These are phyloP conservation scores for Ceriops zippeliana DNA, from an alignment of 345 rosid species.

Conservation along the genomic window DNA sequence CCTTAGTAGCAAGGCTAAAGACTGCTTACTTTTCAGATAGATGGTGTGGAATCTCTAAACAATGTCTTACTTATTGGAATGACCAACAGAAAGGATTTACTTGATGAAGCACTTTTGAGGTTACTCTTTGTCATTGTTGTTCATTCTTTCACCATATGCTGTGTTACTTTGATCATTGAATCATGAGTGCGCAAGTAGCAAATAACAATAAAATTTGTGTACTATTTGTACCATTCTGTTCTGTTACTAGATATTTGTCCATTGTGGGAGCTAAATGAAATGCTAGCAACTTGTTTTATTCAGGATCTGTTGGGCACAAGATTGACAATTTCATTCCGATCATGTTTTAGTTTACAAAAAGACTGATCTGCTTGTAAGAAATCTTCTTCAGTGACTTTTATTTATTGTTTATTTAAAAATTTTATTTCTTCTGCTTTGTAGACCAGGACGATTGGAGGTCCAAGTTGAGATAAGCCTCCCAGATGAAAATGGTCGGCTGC, in stretches of 20 bases:
- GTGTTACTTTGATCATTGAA: neutral
- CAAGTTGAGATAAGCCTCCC: constrained; percentile 99
- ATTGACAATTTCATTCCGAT: too few species aligned
- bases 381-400: neutral
- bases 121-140: constrained; percentile 27
- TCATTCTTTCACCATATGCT: neutral
- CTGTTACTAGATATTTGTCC: too few species aligned
- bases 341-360: too few species aligned
- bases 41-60: constrained; percentile 98
- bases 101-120: constrained; percentile 99
- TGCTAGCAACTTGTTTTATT: too few species aligned
- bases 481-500: constrained; percentile 94
- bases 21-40: constrained; percentile 67
- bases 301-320: too few species aligned
- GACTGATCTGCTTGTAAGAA: too few species aligned
- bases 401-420: neutral
- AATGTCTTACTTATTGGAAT: constrained; percentile 98
- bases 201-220: constrained; percentile 2
- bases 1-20: constrained; percentile 13
- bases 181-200: neutral
- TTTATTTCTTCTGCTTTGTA: constrained; percentile 28
- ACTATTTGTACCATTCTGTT: too few species aligned
- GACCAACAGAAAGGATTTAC: constrained; percentile 99
- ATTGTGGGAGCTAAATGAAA: too few species aligned
- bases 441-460: constrained; percentile 98